phyloP scores from a whole-genome alignment of 352 stramenopile species.

The Phytophthora pistaciae region DNA sequence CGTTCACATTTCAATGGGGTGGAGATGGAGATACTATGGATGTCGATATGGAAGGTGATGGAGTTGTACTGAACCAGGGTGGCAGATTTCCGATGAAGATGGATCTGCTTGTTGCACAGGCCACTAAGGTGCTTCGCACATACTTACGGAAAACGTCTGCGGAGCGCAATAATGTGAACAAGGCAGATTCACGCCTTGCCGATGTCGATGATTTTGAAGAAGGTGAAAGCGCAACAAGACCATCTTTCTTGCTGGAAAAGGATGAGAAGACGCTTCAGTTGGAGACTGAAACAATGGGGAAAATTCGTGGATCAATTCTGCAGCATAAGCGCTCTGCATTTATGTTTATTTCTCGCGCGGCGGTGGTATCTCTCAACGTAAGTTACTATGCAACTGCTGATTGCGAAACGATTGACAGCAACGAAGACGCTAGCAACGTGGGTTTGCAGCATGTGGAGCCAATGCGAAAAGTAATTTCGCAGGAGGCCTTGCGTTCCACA shows the following conservation, averaged over 20 bases:
- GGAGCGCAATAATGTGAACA: conserved; percentile 63
- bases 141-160: conserved; percentile 66
- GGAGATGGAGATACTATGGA: conserved; percentile 31
- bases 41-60: conserved; percentile 28
- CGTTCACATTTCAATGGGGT: conserved; percentile 64
- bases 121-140: conserved; percentile 59
- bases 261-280: conserved; percentile 87
- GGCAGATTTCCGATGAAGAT: conserved; percentile 61
- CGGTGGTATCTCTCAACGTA: conserved; percentile 67
- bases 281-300: conserved; percentile 70
- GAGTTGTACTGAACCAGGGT: not conserved
- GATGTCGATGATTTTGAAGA: conserved; percentile 81
- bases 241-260: conserved; percentile 80
- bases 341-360: conserved; percentile 65
- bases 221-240: conserved; percentile 37
- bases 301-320: conserved; percentile 72
- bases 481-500: conserved; percentile 57
- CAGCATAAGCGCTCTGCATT: conserved; percentile 84
- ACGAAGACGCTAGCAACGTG: conserved; percentile 14
- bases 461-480: conserved; percentile 57
- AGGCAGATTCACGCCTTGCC: conserved; percentile 66
- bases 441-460: conserved; percentile 32
- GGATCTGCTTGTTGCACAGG: conserved; percentile 59
- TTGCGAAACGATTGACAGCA: conserved; percentile 26
- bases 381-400: conserved; percentile 36